Evolutionary conservation across 2,329 filamentous ascomycete genomes (phyloP).

Genomic region (Oidium heveae): DNA sequence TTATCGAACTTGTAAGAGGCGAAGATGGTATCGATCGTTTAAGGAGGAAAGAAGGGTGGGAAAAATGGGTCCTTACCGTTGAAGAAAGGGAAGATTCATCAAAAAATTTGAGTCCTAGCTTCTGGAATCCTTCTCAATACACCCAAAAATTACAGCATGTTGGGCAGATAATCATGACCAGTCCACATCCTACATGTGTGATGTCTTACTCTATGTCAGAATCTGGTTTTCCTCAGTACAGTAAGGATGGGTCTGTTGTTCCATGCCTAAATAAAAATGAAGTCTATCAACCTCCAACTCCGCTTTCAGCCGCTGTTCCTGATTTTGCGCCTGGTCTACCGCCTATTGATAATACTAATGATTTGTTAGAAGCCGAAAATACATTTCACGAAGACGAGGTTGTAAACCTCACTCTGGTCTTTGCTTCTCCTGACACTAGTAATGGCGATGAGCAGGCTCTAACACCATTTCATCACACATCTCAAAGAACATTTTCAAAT

Average conservation of each 20-base stretch:
- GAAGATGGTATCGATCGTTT: conserved; percentile 59
- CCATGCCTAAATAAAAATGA: conserved; percentile 17
- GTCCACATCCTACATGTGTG: conserved; percentile 10
- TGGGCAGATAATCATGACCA: conserved; percentile 8
- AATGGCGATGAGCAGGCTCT: conserved; percentile 14
- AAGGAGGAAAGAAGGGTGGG: conserved; percentile 51
- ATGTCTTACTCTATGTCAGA: conserved; percentile 13
- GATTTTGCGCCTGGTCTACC: conserved; percentile 22
- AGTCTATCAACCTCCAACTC: conserved; percentile 19
- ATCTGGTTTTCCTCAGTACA: conserved; percentile 7
- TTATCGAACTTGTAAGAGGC: conserved; percentile 49
- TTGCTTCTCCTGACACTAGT: conserved; percentile 16
- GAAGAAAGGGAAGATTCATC: conserved; percentile 47
- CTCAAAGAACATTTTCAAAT: conserved; percentile 26
- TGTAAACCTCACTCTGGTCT: conserved; percentile 26
- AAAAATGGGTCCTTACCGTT: conserved; percentile 50
- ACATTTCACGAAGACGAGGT: conserved; percentile 27
- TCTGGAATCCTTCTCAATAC: conserved; percentile 10
- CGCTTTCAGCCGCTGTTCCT: conserved; percentile 35
- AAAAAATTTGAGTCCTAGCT: conserved; percentile 43
- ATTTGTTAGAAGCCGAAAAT: conserved; percentile 13
- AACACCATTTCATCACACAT: conserved; percentile 16
- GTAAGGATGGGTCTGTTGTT: conserved; percentile 5
- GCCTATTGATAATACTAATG: conserved; percentile 5
- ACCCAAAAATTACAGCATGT: conserved; percentile 7